Percentiles rank a stretch among this genome's conserved stretches.
Evolutionary conservation across 2,329 filamentous ascomycete genomes (phyloP).

Genomic region (Grosmannia clavigera): DNA sequence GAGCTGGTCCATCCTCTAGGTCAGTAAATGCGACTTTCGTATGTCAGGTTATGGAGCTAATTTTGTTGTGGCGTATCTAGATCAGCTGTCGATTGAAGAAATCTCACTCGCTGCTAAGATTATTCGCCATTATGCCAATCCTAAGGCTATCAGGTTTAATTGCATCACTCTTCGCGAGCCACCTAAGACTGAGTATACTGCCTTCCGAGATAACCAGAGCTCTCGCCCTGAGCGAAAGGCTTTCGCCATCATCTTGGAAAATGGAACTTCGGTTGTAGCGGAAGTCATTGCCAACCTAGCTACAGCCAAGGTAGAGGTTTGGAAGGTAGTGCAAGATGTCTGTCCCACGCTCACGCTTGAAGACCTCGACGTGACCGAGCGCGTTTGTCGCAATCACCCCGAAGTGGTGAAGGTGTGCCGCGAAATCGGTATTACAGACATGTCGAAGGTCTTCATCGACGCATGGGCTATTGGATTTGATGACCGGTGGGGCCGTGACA

Average conservation of each 20-base stretch:
- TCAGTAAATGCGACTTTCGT: neutral
- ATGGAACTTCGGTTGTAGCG: conserved; percentile 63
- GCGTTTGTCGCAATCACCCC: conserved; percentile 61
- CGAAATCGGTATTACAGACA: conserved; percentile 68
- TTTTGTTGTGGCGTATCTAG: conserved; percentile 16
- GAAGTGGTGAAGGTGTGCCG: conserved; percentile 86
- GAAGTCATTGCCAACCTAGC: conserved; percentile 70
- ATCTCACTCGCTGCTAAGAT: conserved; percentile 47
- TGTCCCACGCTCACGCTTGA: conserved; percentile 92
- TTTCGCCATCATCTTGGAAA: conserved; percentile 71
- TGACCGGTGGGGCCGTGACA: conserved; percentile 67
- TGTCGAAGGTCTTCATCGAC: conserved; percentile 93
- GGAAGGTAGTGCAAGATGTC: conserved; percentile 63
- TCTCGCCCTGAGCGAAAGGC: conserved; percentile 51
- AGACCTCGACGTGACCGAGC: conserved; percentile 71
- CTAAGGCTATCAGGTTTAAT: conserved; percentile 68
- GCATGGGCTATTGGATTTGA: conserved; percentile 95
- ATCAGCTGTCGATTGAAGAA: conserved; percentile 42
- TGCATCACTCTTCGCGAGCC: conserved; percentile 77
- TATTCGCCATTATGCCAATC: conserved; percentile 56
- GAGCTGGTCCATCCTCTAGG: conserved; percentile 1
- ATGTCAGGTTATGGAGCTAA: neutral
- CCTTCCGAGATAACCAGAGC: conserved; percentile 59
- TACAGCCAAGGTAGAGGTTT: conserved; percentile 53
- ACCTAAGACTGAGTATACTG: conserved; percentile 70